Base-by-base conservation (phyloP, 2,329 filamentous ascomycete species). In the Trichoderma cornu-damae region DNA sequence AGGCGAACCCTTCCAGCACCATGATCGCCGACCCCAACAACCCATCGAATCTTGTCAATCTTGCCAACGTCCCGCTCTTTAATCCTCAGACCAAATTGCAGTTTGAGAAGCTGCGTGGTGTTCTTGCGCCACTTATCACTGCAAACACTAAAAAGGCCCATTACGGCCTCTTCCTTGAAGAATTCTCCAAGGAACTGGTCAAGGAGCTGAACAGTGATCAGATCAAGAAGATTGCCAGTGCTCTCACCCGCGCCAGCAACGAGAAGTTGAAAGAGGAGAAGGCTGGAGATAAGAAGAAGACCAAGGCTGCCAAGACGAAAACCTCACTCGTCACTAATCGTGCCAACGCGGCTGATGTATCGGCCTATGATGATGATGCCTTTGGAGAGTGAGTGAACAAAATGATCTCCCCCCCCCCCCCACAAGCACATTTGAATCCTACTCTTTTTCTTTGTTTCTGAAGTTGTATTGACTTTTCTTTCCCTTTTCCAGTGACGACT, bases 261-360 rank as follows among this genome's bases (percentile, higher is more conserved):
- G 94, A 97, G 83, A 96, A 96, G 82, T 87, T 97, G 87, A 95
- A 91, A 79, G 92, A 96, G 73, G 94, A 99, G 82, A 96, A 97
- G 82, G 86, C 87, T 3, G 84, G 89, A 3, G 90, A 96, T 63
- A 96, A 96, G 80, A 86, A 89, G 55, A 99, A 97, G 85, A 85
- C 80, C 66, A 97, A 97, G 83, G 92, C 92, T 4, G 88, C 90
- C 61, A 97, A 97, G 85, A 96, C 88, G 37, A 99, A 99, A 85
- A 84, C 89, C 16, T 87, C 84, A 6, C 78, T 97, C 49, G 88
- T 89, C 56, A 85, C 88, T 59, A 76, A 74, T 68, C 76, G 87
- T 69, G 73, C 79, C 65, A 79, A 79, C 62, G 75, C 75, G 49
- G 80, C 85, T 14, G 93, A 97, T 72, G 85, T 83, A n/a, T 83